Evolutionary conservation across 306 rosid genomes (phyloP), one percentile per base, ranked within the genome.

Genomic region (Pachyrhizus erosus): DNA sequence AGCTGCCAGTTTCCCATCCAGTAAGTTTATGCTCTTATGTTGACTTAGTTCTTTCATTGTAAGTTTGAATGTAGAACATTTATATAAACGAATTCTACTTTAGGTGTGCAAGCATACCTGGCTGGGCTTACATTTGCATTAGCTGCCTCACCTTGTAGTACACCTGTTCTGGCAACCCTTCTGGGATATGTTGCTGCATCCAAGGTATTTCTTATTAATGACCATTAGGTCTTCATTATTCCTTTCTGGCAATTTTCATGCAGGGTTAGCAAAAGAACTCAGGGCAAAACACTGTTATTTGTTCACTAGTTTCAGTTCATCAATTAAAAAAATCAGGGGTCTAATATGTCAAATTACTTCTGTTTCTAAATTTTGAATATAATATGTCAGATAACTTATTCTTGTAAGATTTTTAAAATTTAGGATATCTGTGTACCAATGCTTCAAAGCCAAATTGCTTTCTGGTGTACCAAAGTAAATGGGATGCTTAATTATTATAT

Each of bases 71-170:
- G 48, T 64, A 55, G 29, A 82, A 42, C 8, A 61, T 84, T 69
- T 34, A 57, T 27, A 20, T 71, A 64, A 71, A 70, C 46, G 75
- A 81, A 71, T 71, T 81, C 74, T 78, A 75, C 71, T 75, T 6
- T 68, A 93, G 98, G 98, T 70, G 97, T 93, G 80, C 98, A 93
- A 88, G 98, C 98, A 51, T 95, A 93, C 86, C 88, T 95, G 42
- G 98, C 98, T 61, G 98, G 98, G 81, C 98, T 91, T 84, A 91
- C 98, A 29, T 95, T 95, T 87, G 98, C 98, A 62, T 88, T 93
- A 86, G 98, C 98, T 65, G 98, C 98, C 86, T 95, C 98, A 31
- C 98, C 98, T 57, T 95, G 98, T 83, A 93, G 98, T 83, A 95
- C 98, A 14, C 98, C 98, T 45, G 98, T 95, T 77, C 87, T 95